phyloP scores from a whole-genome alignment of 768 basidiomycete species.

The Auricularia sp. region DNA sequence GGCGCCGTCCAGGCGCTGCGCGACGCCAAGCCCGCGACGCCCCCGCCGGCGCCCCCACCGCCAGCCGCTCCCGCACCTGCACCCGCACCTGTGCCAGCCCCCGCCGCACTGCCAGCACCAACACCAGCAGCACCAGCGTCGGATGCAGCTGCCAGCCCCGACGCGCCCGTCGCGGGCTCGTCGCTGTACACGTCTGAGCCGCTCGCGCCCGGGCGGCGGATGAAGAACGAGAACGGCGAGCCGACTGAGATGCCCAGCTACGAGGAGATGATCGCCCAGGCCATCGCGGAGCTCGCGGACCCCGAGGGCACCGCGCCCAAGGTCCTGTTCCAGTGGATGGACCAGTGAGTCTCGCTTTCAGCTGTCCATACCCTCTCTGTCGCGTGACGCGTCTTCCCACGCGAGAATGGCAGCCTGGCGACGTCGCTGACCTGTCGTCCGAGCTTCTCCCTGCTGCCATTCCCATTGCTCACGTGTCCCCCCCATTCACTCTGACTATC shows the following conservation, averaged over 20 bases:
- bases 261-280: constrained; percentile 87
- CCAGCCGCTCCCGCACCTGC: constrained; percentile 15
- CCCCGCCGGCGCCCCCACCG: constrained; percentile 15
- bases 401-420: neutral
- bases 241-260: constrained; percentile 69
- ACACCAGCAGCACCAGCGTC: constrained; percentile 15
- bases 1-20: constrained; percentile 56
- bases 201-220: constrained; percentile 8
- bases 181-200: constrained; percentile 12
- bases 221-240: constrained; percentile 10
- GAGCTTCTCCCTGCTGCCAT: neutral
- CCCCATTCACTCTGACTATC: neutral
- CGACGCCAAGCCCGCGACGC: constrained; percentile 9
- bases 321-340: constrained; percentile 78
- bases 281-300: constrained; percentile 54
- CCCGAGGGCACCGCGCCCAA: constrained; percentile 77
- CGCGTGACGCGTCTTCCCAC: neutral
- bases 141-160: constrained; percentile 13
- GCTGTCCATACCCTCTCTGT: neutral
- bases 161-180: constrained; percentile 17
- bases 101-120: constrained; percentile 12
- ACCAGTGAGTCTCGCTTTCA: constrained; percentile 20
- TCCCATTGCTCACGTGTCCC: neutral
- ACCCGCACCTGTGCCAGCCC: constrained; percentile 1
- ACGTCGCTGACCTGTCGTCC: neutral